phyloP scores from a whole-genome alignment of 2,329 filamentous ascomycete genomes.

The Trichoderma breve region DNA sequence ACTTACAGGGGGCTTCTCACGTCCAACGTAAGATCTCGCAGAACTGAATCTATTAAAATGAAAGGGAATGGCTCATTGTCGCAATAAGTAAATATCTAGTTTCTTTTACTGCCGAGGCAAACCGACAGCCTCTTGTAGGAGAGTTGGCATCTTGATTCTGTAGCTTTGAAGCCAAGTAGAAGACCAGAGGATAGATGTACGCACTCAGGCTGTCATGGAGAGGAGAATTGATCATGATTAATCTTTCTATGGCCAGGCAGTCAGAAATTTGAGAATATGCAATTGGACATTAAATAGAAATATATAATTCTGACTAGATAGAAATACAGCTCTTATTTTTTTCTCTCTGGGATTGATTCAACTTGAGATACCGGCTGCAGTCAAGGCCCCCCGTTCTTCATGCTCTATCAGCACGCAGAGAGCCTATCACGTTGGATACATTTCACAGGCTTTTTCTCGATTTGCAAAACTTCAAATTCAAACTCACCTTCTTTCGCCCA shows the following conservation, averaged over 20 bases:
- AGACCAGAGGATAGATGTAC: no score
- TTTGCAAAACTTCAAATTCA: accelerated
- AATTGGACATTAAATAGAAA: no score
- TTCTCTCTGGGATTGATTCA: not conserved
- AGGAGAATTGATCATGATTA: not conserved
- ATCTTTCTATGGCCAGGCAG: no score
- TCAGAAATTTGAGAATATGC: no score
- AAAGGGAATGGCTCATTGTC: not conserved
- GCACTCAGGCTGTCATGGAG: not conserved
- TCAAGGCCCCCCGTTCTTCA: not conserved
- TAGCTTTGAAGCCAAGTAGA: not conserved
- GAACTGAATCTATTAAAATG: not conserved
- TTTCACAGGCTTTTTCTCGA: not conserved
- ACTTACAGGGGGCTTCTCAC: not conserved
- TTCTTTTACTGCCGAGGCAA: no score
- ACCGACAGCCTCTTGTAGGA: not conserved
- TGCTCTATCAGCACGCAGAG: not conserved
- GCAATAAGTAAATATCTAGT: no score
- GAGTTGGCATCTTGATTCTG: not conserved
- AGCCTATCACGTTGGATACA: not conserved
- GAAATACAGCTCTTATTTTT: not conserved
- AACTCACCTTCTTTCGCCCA: not conserved
- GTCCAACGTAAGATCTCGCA: not conserved
- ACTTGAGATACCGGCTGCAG: not conserved
- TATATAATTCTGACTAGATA: no score